Evolutionary conservation across 2,329 filamentous ascomycete genomes (phyloP), one percentile per base, ranked within the genome.

Genomic region (Furcasterigmium furcatum): DNA sequence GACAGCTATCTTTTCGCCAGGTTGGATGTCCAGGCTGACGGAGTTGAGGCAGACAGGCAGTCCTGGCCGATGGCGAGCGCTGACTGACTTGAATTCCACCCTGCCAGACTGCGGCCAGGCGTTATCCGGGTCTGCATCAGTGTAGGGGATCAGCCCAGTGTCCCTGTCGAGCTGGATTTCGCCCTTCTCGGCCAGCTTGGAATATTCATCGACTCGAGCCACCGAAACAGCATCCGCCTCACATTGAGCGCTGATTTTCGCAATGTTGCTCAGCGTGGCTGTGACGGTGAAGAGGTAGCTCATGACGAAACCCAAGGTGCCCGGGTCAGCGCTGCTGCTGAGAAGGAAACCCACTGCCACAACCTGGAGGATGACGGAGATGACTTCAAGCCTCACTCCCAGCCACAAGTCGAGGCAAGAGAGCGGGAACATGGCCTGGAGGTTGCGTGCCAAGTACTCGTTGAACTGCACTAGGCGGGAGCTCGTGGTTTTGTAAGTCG

Each of bases 1-100:
- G 4, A 83, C 68, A 24, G 78, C 79, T 45, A 82, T 79, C 36
- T 77, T 70, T 58, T 82, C 78, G 29, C 79, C 79, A 9, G 39
- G 21, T n/a, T 54, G 41, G 8, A 62, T 42, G 38, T 46, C 53
- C 12, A 40, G 25, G 20, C 38, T 40, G 20, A 40, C 14, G 13
- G 38, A 40, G 32, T 56, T 53, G 8, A 62, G 51, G 4, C 58
- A 53, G 7, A 50, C 50, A 9, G 54, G 53, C 8, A 58, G 45
- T 58, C 55, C 16, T 18, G 16, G 16, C 55, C 52, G 21, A 47
- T 62, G 60, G 13, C 46, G 38, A 7, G 56, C 55, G n/a, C 52
- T 52, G 14, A 67, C 44, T 35, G 22, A 19, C n/a, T 36, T 13
- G 42, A 48, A 27, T 16, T 41, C 38, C 25, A 44, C 39, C 16